Percentiles rank a stretch among this genome's conserved stretches.
These are phyloP conservation scores for Neofusicoccum sp. DNA, from an alignment of 2,329 filamentous ascomycete genomes.

Conservation along the genomic window DNA sequence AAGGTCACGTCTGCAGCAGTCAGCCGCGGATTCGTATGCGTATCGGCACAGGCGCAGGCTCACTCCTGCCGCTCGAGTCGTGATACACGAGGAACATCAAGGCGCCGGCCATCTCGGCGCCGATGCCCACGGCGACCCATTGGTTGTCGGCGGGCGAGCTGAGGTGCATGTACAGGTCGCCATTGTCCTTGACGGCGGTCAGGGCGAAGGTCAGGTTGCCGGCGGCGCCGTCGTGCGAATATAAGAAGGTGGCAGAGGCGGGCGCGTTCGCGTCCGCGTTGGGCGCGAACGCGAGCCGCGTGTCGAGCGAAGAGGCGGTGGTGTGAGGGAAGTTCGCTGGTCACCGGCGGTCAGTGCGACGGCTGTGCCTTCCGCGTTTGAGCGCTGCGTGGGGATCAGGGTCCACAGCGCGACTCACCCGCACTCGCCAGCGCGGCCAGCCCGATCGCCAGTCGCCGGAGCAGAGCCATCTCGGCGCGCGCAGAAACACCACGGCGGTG, in stretches of 20 bases:
- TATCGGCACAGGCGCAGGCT: neutral
- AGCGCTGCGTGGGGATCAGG: constrained; percentile 11
- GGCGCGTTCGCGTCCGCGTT: neutral
- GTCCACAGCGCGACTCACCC: constrained; percentile 10
- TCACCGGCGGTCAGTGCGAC: constrained; percentile 10
- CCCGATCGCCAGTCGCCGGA: constrained; percentile 4
- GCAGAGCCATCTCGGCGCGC: neutral
- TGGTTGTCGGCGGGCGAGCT: constrained; percentile 49
- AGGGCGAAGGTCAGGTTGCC: constrained; percentile 30
- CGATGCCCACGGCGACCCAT: constrained; percentile 61
- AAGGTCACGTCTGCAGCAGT: constrained; percentile 51
- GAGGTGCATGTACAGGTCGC: constrained; percentile 59
- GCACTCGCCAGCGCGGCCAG: constrained; percentile 14
- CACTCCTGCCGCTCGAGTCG: constrained; percentile 46
- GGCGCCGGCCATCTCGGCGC: constrained; percentile 55
- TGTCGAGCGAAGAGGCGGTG: neutral
- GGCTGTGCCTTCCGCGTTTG: constrained; percentile 7
- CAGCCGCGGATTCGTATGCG: neutral
- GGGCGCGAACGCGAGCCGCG: neutral
- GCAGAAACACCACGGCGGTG: too few relatives aligned
- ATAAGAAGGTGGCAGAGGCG: constrained; percentile 19
- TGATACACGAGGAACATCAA: constrained; percentile 61
- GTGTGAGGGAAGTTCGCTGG: neutral
- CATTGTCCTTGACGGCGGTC: constrained; percentile 32
- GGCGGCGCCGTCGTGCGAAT: constrained; percentile 13